These are phyloP conservation scores for Carex myosuroides DNA, from an alignment of 176 grass and related monocot genomes.

Conservation along the genomic window DNA sequence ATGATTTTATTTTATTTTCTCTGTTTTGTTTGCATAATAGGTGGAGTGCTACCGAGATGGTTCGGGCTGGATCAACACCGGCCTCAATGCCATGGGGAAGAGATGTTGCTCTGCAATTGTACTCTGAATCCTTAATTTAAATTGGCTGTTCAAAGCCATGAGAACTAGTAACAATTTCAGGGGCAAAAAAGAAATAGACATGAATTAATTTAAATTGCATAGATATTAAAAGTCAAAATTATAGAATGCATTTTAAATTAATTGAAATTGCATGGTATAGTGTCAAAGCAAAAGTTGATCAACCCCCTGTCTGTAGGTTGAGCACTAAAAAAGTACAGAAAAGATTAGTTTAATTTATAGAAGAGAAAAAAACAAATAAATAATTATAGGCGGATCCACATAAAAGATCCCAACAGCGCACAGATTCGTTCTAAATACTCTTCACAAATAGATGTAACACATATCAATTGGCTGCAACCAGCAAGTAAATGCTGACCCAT, in stretches of 20 bases:
- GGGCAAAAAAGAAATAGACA: not conserved
- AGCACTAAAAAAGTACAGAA: no score
- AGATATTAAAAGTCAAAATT: not conserved
- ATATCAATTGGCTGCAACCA: no score
- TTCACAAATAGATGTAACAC: no score
- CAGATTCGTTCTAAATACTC: no score
- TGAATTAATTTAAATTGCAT: not conserved
- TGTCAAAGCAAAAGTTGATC: not conserved
- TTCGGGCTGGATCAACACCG: conserved; percentile 39
- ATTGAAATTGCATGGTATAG: not conserved
- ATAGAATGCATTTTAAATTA: not conserved
- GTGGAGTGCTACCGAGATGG: conserved; percentile 72
- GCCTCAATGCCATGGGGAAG: conserved; percentile 41
- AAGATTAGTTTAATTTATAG: no score
- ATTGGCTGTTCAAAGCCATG: not conserved
- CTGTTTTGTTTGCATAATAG: conserved; percentile 23
- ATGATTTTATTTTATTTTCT: not conserved
- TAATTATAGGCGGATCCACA: no score
- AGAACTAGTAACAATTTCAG: not conserved
- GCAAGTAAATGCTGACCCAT: no score
- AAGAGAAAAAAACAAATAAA: no score
- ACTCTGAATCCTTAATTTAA: conserved; percentile 19
- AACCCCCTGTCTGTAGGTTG: not conserved
- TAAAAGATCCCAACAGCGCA: no score
- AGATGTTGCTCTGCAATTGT: conserved; percentile 53